Percentiles rank a stretch among this genome's conserved stretches.
phyloP scores from a whole-genome alignment of 2,329 filamentous ascomycete species.

The Alternaria gansuensis region DNA sequence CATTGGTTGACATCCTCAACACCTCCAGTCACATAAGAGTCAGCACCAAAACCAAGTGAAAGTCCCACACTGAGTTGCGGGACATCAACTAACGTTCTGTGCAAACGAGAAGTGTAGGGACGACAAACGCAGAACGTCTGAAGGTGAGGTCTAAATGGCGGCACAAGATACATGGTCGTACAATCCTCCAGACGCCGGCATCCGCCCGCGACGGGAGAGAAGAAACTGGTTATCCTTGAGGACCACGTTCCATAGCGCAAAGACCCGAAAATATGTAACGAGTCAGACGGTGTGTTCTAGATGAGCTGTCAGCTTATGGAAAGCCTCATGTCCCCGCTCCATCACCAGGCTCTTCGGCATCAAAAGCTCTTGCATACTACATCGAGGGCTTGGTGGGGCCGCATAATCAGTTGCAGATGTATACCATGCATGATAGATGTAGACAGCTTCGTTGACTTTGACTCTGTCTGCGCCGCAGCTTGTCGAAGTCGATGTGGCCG shows the following conservation, averaged over 20 bases:
- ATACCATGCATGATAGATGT: slow-evolving; percentile 12
- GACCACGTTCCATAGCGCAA: slow-evolving; percentile 28
- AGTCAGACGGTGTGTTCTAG: slow-evolving; percentile 39
- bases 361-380: slow-evolving; percentile 4
- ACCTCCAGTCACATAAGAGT: background rate
- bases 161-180: slow-evolving; percentile 25
- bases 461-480: slow-evolving; percentile 4
- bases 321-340: slow-evolving; percentile 23
- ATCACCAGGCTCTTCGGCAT: slow-evolving; percentile 19
- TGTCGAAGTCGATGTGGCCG: slow-evolving; percentile 6
- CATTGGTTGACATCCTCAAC: background rate
- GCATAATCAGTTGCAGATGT: background rate
- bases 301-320: slow-evolving; percentile 25
- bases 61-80: slow-evolving; percentile 3
- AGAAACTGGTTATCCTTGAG: slow-evolving; percentile 22
- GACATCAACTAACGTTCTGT: slow-evolving; percentile 4
- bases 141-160: slow-evolving; percentile 23
- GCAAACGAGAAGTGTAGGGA: slow-evolving; percentile 10
- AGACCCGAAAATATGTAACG: slow-evolving; percentile 24
- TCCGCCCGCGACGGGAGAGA: slow-evolving; percentile 26
- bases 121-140: slow-evolving; percentile 16
- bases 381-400: slow-evolving; percentile 13
- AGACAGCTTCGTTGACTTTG: slow-evolving; percentile 16
- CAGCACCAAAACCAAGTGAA: background rate
- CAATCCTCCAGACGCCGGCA: slow-evolving; percentile 26